phyloP scores from a whole-genome alignment of 2,329 filamentous ascomycete species.

The Cadophora sp. region DNA sequence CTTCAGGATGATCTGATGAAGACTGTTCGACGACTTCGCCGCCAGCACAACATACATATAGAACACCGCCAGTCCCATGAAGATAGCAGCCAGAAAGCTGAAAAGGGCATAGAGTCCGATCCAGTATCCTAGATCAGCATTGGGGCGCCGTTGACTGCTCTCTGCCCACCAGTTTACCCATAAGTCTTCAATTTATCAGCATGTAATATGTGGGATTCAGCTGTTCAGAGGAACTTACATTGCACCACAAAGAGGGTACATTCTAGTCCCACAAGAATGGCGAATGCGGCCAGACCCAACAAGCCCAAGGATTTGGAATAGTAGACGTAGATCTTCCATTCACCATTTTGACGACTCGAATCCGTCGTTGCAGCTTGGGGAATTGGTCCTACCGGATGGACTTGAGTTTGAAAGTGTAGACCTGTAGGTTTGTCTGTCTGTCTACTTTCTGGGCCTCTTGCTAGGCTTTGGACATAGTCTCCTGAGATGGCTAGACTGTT shows the following conservation, averaged over 20 bases:
- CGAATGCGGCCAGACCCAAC: background rate
- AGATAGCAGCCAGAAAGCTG: background rate
- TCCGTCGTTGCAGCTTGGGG: background rate
- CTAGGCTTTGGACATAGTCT: constrained; percentile 34
- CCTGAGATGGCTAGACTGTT: constrained; percentile 19
- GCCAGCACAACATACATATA: constrained; percentile 7
- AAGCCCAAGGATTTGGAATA: constrained; percentile 13
- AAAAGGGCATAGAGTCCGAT: constrained; percentile 8
- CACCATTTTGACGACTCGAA: constrained; percentile 14
- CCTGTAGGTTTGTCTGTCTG: background rate
- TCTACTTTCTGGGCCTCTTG: background rate
- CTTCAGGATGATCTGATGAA: background rate
- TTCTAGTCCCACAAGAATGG: background rate
- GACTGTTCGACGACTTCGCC: constrained; percentile 6
- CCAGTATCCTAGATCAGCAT: constrained; percentile 4
- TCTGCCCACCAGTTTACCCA: constrained; percentile 9
- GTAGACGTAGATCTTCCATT: constrained; percentile 12
- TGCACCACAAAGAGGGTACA: constrained; percentile 1
- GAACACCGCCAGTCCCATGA: background rate
- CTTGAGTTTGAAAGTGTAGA: background rate
- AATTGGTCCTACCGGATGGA: background rate
- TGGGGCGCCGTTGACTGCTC: constrained; percentile 2
- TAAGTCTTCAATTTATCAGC: background rate
- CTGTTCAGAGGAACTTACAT: background rate
- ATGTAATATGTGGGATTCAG: background rate